Evolutionary conservation across 768 basidiomycete species (phyloP).

Genomic region (Fomitopsis pulvina): DNA sequence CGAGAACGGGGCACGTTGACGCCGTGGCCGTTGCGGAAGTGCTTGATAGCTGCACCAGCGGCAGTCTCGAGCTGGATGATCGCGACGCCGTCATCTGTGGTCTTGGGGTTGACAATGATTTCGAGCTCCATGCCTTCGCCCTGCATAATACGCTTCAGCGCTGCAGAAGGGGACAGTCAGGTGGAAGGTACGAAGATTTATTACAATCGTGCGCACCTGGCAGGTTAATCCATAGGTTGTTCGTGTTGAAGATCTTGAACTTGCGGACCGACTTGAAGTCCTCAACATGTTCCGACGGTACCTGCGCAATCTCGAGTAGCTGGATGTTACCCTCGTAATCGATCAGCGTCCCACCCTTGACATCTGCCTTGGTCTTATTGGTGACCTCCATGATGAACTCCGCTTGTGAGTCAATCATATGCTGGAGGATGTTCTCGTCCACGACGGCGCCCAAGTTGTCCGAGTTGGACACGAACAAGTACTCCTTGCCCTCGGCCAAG

Average conservation of each 20-base stretch:
- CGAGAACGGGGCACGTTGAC: constrained; percentile 93
- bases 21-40: constrained; percentile 87
- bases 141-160: constrained; percentile 88
- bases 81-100: constrained; percentile 77
- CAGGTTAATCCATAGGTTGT: constrained; percentile 77
- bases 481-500: constrained; percentile 88
- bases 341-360: constrained; percentile 78
- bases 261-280: constrained; percentile 88
- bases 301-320: constrained; percentile 91
- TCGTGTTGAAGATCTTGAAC: constrained; percentile 93
- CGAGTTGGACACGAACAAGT: constrained; percentile 95
- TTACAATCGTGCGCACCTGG: constrained; percentile 37
- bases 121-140: constrained; percentile 84
- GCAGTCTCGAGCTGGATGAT: constrained; percentile 57
- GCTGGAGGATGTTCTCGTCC: constrained; percentile 60
- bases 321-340: constrained; percentile 87
- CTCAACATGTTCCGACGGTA: constrained; percentile 87
- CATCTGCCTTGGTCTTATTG: constrained; percentile 91
- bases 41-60: constrained; percentile 90
- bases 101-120: constrained; percentile 92
- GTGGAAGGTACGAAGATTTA: background rate
- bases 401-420: constrained; percentile 75
- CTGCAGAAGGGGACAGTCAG: constrained; percentile 22
- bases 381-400: constrained; percentile 96
- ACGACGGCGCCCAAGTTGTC: constrained; percentile 87